These are phyloP conservation scores for Plasmodium chabaudi DNA, from an alignment of 169 alveolate species.

Conservation along the genomic window DNA sequence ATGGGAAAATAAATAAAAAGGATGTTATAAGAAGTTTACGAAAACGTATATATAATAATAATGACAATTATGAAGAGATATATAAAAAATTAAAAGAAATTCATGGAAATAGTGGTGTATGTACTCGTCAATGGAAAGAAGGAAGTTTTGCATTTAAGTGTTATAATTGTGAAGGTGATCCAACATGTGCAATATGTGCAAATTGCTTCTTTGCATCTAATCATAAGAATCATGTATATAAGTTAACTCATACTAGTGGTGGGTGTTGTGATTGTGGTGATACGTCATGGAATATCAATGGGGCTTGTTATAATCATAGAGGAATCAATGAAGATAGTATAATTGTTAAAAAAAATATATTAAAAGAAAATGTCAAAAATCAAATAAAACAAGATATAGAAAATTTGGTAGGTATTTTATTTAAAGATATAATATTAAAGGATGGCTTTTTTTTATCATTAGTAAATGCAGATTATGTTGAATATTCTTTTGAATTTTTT, in stretches of 20 bases:
- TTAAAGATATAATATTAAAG: slow-evolving; percentile 47
- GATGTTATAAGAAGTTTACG: slow-evolving; percentile 44
- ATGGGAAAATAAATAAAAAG: slow-evolving; percentile 49
- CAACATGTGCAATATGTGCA: slow-evolving; percentile 76
- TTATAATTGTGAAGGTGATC: slow-evolving; percentile 75
- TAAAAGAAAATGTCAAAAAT: slow-evolving; percentile 24
- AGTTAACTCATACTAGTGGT: slow-evolving; percentile 63
- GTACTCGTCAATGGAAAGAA: slow-evolving; percentile 71
- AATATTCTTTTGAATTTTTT: slow-evolving; percentile 55
- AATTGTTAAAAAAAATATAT: slow-evolving; percentile 8
- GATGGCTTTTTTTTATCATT: slow-evolving; percentile 48
- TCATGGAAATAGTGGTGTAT: slow-evolving; percentile 74
- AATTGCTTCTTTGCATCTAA: slow-evolving; percentile 57
- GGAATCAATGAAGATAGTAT: slow-evolving; percentile 32
- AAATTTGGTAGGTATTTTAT: slow-evolving; percentile 19
- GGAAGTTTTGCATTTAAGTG: slow-evolving; percentile 76
- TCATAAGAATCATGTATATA: slow-evolving; percentile 66
- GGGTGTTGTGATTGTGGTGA: slow-evolving; percentile 81
- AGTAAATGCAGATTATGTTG: slow-evolving; percentile 45
- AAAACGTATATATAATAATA: slow-evolving; percentile 44
- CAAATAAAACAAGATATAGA: slow-evolving; percentile 38
- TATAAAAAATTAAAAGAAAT: slow-evolving; percentile 51
- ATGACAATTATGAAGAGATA: slow-evolving; percentile 28
- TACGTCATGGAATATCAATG: slow-evolving; percentile 67
- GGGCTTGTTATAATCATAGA: slow-evolving; percentile 70